Percentiles rank a stretch among this genome's conserved stretches.
phyloP scores from a whole-genome alignment of 305 asterid genomes.

The Stenogyne calaminthoides region DNA sequence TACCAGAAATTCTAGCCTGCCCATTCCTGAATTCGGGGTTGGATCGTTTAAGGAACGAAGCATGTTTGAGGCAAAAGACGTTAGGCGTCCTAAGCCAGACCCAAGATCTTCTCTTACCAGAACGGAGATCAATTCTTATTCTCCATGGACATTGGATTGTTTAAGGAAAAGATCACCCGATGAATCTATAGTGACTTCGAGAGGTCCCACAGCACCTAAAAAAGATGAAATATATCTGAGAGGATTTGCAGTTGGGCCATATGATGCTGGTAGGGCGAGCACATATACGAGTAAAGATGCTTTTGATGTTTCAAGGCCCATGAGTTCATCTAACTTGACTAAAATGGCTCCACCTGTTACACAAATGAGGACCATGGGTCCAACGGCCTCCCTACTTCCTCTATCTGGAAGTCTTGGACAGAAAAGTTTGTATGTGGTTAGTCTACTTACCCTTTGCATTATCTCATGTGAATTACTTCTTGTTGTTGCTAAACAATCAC shows the following conservation, averaged over 20 bases:
- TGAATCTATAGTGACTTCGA: constrained; percentile 46
- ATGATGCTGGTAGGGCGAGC: constrained; percentile 55
- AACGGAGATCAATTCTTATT: constrained; percentile 51
- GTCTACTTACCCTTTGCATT: constrained; percentile 26
- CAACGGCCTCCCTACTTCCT: constrained; percentile 44
- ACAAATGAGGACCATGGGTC: constrained; percentile 48
- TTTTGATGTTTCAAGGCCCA: constrained; percentile 56
- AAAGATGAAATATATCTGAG: constrained; percentile 59
- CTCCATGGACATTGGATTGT: constrained; percentile 81
- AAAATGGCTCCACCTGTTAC: constrained; percentile 56
- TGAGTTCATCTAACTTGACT: constrained; percentile 45
- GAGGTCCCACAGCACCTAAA: constrained; percentile 58
- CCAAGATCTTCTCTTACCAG: constrained; percentile 48
- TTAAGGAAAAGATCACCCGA: constrained; percentile 79
- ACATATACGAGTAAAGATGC: constrained; percentile 54
- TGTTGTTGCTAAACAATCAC: constrained; percentile 8
- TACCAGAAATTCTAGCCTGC: constrained; percentile 38
- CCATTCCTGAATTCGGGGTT: constrained; percentile 35
- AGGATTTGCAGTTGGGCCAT: constrained; percentile 46
- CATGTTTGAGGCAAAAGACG: constrained; percentile 45
- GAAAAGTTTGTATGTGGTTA: constrained; percentile 60
- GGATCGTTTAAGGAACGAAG: constrained; percentile 28
- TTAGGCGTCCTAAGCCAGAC: constrained; percentile 45
- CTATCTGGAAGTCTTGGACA: constrained; percentile 52
- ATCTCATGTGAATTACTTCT: constrained; percentile 19